Percentiles rank a stretch among this genome's conserved stretches.
Conservation (phyloP, 345 rosid species). For the Pseudoturritis turrita region DNA sequence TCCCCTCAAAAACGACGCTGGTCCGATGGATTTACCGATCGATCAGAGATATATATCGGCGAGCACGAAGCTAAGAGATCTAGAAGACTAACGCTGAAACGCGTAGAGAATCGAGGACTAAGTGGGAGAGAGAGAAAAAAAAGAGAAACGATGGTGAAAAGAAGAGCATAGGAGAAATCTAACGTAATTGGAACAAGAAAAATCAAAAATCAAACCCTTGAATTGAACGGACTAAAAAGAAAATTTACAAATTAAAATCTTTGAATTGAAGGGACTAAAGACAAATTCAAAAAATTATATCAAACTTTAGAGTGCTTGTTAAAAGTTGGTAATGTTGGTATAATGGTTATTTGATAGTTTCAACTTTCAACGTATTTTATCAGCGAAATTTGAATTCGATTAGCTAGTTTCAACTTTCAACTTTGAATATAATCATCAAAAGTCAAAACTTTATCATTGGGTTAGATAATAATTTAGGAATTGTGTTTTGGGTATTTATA, state of each 20-base stretch:
- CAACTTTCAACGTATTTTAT: slow-evolving; percentile 14
- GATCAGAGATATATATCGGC: slow-evolving; percentile 18
- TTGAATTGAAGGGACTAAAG: background rate
- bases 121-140: background rate
- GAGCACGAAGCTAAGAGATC: slow-evolving; percentile 14
- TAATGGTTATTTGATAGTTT: slow-evolving; percentile 20
- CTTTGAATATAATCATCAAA: background rate
- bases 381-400: slow-evolving; percentile 6
- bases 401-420: background rate
- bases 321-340: slow-evolving; percentile 19
- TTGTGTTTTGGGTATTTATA: background rate
- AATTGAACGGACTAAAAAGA: background rate
- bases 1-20: background rate
- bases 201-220: slow-evolving; percentile 8
- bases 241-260: background rate
- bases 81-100: slow-evolving; percentile 32
- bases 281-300: background rate
- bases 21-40: background rate
- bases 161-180: background rate
- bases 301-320: background rate
- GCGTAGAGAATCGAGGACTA: slow-evolving; percentile 29
- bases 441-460: background rate
- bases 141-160: background rate
- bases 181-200: slow-evolving; percentile 6
- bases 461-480: background rate